Evolutionary conservation across 148 eudicot genomes (phyloP), one percentile per base, ranked within the genome.

Genomic region (Cornus kousa): DNA sequence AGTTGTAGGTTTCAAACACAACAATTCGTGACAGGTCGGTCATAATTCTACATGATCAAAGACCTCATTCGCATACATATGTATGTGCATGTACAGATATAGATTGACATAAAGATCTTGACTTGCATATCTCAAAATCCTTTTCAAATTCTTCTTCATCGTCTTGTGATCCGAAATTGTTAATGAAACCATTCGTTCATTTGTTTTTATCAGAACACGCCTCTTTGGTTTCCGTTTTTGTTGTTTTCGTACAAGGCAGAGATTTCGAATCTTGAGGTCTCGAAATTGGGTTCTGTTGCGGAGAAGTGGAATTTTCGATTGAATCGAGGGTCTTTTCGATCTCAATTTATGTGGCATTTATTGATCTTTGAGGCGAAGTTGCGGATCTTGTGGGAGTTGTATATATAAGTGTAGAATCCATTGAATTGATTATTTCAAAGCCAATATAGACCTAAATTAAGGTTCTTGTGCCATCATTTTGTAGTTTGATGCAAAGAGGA

Each of bases 221-320:
- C 28, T 67, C 72, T 50, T 67, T 40, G 65, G 53, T 19, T 79
- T 64, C 64, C n/a, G 43, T 79, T 65, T 20, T 22, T 57, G 77
- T 67, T 66, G 48, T 43, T 50, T 67, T 79, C 81, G 17, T 65
- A 57, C 23, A 79, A n/a, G 33, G 35, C 53, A 65, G 28, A 57
- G 23, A 28, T 13, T 13, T 28, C 20, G 50, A 73, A 79, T 64
- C 62, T 28, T 12, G 76, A 79, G 71, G 64, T 68, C 28, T 76
- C 16, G 20, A 17, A 31, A 8, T 31, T 55, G 57, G 19, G 75
- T 53, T 71, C 46, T 70, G 64, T 8, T 14, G 17, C 65, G 62
- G 17, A 19, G 24, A 73, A 50, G 65, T 55, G 75, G 76, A 33
- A 3, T 37, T 39, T 65, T 20, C 14, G 66, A 32, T 68, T 68